Conservation (phyloP, 768 basidiomycete species). For the Flagelloscypha sp. region DNA sequence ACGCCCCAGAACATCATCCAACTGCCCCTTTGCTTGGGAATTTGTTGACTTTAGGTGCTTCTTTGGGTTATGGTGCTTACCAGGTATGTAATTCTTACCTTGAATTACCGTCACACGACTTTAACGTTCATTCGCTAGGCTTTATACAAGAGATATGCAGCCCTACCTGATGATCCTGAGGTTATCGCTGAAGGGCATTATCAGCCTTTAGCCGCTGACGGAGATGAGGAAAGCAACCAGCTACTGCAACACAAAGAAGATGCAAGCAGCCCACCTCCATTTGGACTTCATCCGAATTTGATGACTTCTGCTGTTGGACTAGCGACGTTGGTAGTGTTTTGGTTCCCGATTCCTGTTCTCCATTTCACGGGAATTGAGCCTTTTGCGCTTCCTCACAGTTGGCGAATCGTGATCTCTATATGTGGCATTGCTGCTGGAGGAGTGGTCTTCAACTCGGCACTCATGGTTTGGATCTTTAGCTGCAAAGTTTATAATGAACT, state of each 20-base stretch:
- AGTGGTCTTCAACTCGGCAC: slow-evolving; percentile 73
- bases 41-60: slow-evolving; percentile 61
- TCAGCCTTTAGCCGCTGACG: slow-evolving; percentile 32
- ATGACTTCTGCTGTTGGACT: slow-evolving; percentile 76
- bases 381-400: slow-evolving; percentile 56
- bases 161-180: slow-evolving; percentile 60
- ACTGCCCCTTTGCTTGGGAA: slow-evolving; percentile 64
- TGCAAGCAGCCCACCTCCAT: slow-evolving; percentile 54
- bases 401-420: slow-evolving; percentile 41
- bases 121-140: no score
- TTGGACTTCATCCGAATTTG: slow-evolving; percentile 79
- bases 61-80: slow-evolving; percentile 66
- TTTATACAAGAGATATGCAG: slow-evolving; percentile 72
- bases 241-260: slow-evolving; percentile 18
- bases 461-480: slow-evolving; percentile 52
- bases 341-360: slow-evolving; percentile 72
- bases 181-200: slow-evolving; percentile 34
- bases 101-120: no score
- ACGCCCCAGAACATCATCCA: slow-evolving; percentile 19
- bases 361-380: slow-evolving; percentile 56
- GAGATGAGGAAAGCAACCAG: slow-evolving; percentile 17
- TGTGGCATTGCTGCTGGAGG: slow-evolving; percentile 64
- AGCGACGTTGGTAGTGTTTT: slow-evolving; percentile 62
- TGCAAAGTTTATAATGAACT: slow-evolving; percentile 1
- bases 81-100: no score